A percentile compares a stretch with the other conserved stretches of the same genome.
These are phyloP conservation scores for Phytophthora boehmeriae DNA, from an alignment of 352 stramenopile genomes.

Conservation along the genomic window DNA sequence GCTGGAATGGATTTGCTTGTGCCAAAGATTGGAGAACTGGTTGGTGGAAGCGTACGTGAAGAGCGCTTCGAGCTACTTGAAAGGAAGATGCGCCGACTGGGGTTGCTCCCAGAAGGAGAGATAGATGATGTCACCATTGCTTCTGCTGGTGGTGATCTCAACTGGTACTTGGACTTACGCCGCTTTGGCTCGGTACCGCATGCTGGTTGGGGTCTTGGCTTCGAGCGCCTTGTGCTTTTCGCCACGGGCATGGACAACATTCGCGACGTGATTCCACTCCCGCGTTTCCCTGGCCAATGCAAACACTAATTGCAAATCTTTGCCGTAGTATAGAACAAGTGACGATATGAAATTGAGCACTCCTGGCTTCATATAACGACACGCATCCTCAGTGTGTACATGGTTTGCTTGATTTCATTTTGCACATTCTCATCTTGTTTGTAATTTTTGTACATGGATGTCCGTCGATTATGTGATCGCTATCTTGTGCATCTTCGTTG, in stretches of 20 bases:
- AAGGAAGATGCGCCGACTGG: constrained; percentile 59
- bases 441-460: constrained; percentile 40
- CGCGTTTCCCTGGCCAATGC: constrained; percentile 95
- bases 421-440: constrained; percentile 34
- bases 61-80: constrained; percentile 93
- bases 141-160: constrained; percentile 58
- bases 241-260: constrained; percentile 99
- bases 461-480: constrained; percentile 13
- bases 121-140: constrained; percentile 61
- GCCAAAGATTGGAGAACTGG: constrained; percentile 95
- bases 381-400: constrained; percentile 30
- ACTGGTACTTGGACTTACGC: constrained; percentile 98
- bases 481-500: constrained; percentile 8
- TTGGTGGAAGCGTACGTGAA: constrained; percentile 97
- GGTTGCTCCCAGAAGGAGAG: constrained; percentile 57
- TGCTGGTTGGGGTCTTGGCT: constrained; percentile 97
- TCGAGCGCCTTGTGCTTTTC: constrained; percentile 98
- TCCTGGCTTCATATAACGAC: constrained; percentile 1
- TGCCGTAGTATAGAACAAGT: constrained; percentile 7
- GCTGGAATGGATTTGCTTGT: constrained; percentile 98
- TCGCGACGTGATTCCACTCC: constrained; percentile 97
- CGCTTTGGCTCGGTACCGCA: constrained; percentile 97
- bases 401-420: constrained; percentile 28
- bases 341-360: constrained; percentile 6
- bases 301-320: constrained; percentile 37